Percentiles rank a stretch among this genome's conserved stretches.
These are phyloP conservation scores for Rickenella mellea DNA, from an alignment of 768 basidiomycete species.

Conservation along the genomic window DNA sequence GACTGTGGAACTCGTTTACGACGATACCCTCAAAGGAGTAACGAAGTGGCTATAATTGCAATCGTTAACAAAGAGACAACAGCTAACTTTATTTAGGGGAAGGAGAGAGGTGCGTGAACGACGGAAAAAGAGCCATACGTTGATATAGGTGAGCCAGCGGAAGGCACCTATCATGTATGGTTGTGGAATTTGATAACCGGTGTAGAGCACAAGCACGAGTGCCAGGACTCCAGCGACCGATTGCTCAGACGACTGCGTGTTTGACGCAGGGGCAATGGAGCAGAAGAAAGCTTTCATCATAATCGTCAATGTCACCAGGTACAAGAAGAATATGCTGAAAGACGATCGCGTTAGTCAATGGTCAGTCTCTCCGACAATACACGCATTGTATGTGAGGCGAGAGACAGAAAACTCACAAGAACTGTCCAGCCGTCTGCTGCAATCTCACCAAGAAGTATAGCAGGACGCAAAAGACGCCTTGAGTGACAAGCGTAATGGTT, in stretches of 20 bases:
- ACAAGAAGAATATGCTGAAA: constrained; percentile 46
- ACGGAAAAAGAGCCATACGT: constrained; percentile 27
- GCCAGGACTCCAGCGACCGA: constrained; percentile 44
- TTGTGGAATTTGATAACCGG: constrained; percentile 51
- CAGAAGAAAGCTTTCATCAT: constrained; percentile 75
- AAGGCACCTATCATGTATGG: constrained; percentile 61
- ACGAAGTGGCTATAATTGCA: constrained; percentile 45
- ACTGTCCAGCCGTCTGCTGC: constrained; percentile 45
- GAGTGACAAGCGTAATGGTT: constrained; percentile 43
- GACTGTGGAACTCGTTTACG: constrained; percentile 72
- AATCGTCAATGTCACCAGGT: constrained; percentile 45
- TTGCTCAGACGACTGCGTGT: constrained; percentile 51
- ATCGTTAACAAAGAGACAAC: constrained; percentile 6
- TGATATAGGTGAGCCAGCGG: constrained; percentile 57
- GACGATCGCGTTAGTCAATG: neutral
- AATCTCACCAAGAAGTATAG: constrained; percentile 57
- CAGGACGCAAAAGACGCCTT: constrained; percentile 34
- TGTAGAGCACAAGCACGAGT: constrained; percentile 47
- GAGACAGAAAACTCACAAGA: constrained; percentile 39
- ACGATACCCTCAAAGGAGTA: constrained; percentile 72
- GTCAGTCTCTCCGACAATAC: too few species aligned
- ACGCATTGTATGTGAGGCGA: neutral
- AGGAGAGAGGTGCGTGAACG: neutral
- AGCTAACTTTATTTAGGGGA: constrained; percentile 11
- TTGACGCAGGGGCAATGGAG: constrained; percentile 49